Conservation (phyloP, 1,139 yeast species). For the Spencermartinsiella ligniputridi region DNA sequence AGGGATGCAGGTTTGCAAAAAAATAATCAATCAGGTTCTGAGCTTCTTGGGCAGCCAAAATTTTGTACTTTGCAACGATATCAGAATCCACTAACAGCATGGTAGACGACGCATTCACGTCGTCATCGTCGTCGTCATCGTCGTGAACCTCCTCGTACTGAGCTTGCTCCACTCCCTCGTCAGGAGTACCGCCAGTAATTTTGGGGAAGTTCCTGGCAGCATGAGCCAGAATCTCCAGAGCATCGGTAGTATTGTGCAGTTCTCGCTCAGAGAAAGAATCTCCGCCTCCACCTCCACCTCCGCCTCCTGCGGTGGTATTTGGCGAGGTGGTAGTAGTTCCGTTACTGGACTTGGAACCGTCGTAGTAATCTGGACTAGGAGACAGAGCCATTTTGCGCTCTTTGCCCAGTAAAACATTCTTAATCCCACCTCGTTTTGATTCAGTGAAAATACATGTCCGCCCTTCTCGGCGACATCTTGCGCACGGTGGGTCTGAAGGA, state of each 20-base stretch:
- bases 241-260: slow-evolving; percentile 55
- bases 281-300: slow-evolving; percentile 3
- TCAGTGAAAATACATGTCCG: slow-evolving; percentile 76
- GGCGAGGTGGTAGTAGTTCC: not conserved
- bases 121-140: not conserved
- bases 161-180: not conserved
- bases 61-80: slow-evolving; percentile 53
- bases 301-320: not conserved
- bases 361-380: slow-evolving; percentile 1
- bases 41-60: slow-evolving; percentile 66
- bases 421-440: slow-evolving; percentile 53
- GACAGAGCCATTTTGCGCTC: slow-evolving; percentile 19
- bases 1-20: slow-evolving; percentile 80
- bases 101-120: slow-evolving; percentile 2
- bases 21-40: slow-evolving; percentile 57
- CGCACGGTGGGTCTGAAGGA: slow-evolving; percentile 81
- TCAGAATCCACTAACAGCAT: slow-evolving; percentile 51
- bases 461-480: slow-evolving; percentile 74
- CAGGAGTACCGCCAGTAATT: slow-evolving; percentile 9
- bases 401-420: slow-evolving; percentile 43
- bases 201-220: slow-evolving; percentile 39
- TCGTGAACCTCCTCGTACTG: not conserved
- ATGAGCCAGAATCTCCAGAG: slow-evolving; percentile 48
- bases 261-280: slow-evolving; percentile 23
- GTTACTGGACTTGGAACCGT: not conserved